Conservation (phyloP, 2,329 filamentous ascomycete species). For the Botrytis tulipae region DNA sequence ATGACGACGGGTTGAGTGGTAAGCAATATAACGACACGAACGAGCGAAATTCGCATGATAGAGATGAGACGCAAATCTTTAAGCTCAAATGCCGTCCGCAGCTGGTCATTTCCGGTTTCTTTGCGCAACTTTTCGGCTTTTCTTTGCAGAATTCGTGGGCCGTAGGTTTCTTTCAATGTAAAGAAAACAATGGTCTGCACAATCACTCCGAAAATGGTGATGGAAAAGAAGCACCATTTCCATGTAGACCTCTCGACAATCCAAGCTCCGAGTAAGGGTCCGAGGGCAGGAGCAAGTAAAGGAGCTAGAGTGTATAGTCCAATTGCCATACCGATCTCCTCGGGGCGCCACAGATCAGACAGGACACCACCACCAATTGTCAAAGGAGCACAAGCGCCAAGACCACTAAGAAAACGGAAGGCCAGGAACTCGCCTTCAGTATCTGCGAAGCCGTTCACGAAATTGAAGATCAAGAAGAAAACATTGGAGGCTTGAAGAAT, state of each 20-base stretch:
- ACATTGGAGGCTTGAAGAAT: conserved; percentile 31
- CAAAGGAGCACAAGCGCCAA: conserved; percentile 55
- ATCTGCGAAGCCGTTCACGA: conserved; percentile 48
- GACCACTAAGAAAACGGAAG: conserved; percentile 61
- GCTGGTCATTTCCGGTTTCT: conserved; percentile 47
- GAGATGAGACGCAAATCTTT: conserved; percentile 35
- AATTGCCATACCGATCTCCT: conserved; percentile 46
- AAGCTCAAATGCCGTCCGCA: conserved; percentile 54
- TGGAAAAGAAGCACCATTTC: conserved; percentile 38
- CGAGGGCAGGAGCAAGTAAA: conserved; percentile 25
- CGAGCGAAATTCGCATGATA: conserved; percentile 43
- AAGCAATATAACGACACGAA: conserved; percentile 49
- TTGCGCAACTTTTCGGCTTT: conserved; percentile 45
- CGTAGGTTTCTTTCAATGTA: conserved; percentile 46
- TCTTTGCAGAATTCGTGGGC: conserved; percentile 46
- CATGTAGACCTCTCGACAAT: conserved; percentile 49
- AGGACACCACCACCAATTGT: conserved; percentile 57
- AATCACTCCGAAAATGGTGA: conserved; percentile 39
- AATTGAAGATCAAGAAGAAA: conserved; percentile 46
- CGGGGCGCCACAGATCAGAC: conserved; percentile 46
- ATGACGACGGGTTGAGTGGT: conserved; percentile 52
- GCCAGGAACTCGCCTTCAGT: conserved; percentile 49
- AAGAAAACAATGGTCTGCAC: neutral
- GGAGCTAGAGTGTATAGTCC: conserved; percentile 33
- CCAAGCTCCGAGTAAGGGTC: conserved; percentile 49